Conservation (phyloP, 805 yeast genomes). For the Metschnikowia noctiluminum region DNA sequence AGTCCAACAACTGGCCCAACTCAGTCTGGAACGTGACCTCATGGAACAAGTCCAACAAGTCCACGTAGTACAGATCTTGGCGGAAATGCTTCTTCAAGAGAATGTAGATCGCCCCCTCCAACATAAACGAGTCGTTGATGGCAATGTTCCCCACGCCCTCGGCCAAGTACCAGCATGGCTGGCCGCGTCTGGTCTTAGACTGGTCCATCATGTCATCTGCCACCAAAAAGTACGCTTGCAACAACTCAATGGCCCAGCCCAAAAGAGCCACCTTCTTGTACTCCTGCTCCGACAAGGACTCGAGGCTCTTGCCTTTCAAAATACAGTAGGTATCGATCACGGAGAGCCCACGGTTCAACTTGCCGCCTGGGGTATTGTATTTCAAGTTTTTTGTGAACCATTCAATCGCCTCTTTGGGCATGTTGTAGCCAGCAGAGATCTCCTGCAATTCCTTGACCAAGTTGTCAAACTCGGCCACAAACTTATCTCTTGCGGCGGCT, state of each 20-base stretch:
- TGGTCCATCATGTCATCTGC: conserved; percentile 99
- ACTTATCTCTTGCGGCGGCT: conserved; percentile 47
- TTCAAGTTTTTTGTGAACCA: conserved; percentile 76
- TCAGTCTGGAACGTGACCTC: conserved; percentile 98
- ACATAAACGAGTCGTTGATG: conserved; percentile 94
- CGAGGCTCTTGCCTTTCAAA: conserved; percentile 58
- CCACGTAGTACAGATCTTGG: conserved; percentile 77
- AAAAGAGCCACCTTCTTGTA: conserved; percentile 82
- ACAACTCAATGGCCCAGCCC: conserved; percentile 93
- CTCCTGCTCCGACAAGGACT: conserved; percentile 58
- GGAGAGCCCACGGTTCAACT: conserved; percentile 91
- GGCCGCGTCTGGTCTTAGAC: conserved; percentile 95
- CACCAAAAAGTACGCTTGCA: conserved; percentile 95
- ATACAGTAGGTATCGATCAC: conserved; percentile 90
- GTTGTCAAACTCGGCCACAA: conserved; percentile 66
- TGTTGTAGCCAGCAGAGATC: conserved; percentile 62
- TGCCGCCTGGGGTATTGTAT: conserved; percentile 95
- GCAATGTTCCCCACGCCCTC: conserved; percentile 88
- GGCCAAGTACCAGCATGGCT: conserved; percentile 93
- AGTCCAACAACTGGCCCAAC: conserved; percentile 91
- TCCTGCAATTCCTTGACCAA: conserved; percentile 72
- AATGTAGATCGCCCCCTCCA: conserved; percentile 90
- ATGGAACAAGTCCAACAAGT: conserved; percentile 89
- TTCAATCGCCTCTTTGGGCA: conserved; percentile 79
- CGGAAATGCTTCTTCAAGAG: conserved; percentile 87